Conservation (phyloP, 106 monocot species). For the Phalaenopsis equestris region DNA sequence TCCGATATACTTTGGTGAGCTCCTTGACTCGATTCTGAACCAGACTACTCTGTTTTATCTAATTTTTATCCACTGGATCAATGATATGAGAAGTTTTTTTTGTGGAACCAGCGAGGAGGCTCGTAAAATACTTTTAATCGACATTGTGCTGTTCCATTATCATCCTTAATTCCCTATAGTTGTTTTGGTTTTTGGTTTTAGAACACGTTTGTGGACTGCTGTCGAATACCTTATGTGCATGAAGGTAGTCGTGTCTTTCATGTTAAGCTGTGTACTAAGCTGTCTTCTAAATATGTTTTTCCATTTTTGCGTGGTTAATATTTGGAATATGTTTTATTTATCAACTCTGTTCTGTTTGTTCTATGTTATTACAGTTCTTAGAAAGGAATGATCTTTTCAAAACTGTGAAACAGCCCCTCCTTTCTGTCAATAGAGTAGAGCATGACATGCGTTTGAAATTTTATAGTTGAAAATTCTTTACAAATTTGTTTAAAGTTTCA, state of each 20-base stretch:
- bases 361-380: neutral
- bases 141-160: neutral
- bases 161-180: neutral
- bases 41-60: neutral
- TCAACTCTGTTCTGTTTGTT: neutral
- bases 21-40: neutral
- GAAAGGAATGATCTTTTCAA: neutral
- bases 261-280: neutral
- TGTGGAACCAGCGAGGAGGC: neutral
- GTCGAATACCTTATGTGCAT: conserved; percentile 21
- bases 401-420: neutral
- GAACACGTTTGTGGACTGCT: conserved; percentile 3
- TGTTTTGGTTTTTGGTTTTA: neutral
- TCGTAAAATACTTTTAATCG: neutral
- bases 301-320: neutral
- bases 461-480: neutral
- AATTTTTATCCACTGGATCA: neutral
- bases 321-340: neutral
- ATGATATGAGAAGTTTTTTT: neutral
- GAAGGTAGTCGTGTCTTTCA: neutral
- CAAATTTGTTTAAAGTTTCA: neutral
- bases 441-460: neutral
- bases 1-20: conserved; percentile 66
- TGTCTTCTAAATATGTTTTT: neutral
- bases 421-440: neutral